Evolutionary conservation across 2,329 filamentous ascomycete species (phyloP).

Genomic region (Kalaharituber pfeilii): DNA sequence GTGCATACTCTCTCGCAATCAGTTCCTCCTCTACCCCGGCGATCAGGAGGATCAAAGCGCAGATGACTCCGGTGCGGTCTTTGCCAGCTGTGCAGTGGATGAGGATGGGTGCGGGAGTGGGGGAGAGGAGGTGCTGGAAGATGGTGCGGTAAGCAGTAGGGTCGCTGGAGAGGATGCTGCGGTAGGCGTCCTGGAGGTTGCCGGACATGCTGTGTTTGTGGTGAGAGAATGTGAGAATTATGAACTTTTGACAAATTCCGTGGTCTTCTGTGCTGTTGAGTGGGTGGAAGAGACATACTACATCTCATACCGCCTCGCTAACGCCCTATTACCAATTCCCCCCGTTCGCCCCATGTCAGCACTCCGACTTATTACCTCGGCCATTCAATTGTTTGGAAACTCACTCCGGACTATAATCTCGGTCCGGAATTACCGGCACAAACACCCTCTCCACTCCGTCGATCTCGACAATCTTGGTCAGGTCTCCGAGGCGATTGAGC

Average conservation of each 20-base stretch:
- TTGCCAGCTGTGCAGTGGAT: conserved; percentile 64
- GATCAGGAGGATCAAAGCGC: conserved; percentile 46
- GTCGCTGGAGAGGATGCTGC: conserved; percentile 40
- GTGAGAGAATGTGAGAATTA: neutral
- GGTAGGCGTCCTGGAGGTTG: conserved; percentile 49
- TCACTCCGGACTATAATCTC: conserved; percentile 33
- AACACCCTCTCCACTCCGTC: conserved; percentile 40
- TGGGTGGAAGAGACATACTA: neutral
- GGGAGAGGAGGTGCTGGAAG: conserved; percentile 38
- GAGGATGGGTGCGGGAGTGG: conserved; percentile 36
- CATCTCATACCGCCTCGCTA: conserved; percentile 40
- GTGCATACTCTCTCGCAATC: conserved; percentile 50
- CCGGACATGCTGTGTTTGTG: conserved; percentile 20
- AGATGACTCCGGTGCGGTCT: conserved; percentile 55
- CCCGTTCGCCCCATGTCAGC: neutral
- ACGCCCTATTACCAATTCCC: conserved; percentile 30
- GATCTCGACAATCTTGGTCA: conserved; percentile 30
- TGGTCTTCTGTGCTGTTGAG: conserved; percentile 31
- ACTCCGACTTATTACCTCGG: neutral
- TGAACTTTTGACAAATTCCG: conserved; percentile 22
- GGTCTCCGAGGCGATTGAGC: conserved; percentile 26
- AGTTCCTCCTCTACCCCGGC: conserved; percentile 42
- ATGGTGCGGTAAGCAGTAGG: conserved; percentile 41
- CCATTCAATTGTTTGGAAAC: neutral
- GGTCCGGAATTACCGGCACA: conserved; percentile 45